Percentiles rank a stretch among this genome's conserved stretches.
Evolutionary conservation across 1,284 basidiomycete species (phyloP).

Genomic region (Gymnopus androsaceus): DNA sequence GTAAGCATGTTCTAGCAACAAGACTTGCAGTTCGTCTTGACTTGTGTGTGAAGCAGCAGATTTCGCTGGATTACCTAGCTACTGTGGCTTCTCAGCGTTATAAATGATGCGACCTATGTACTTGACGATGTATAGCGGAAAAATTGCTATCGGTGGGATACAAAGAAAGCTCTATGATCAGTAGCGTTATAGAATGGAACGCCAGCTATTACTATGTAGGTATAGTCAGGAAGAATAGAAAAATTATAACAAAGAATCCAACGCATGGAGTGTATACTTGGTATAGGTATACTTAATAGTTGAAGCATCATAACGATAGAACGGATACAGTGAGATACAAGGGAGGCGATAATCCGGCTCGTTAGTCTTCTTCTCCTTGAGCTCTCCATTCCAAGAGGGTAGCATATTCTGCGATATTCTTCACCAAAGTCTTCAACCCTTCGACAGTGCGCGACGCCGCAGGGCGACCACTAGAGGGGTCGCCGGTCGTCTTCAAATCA

Average conservation of each 20-base stretch:
- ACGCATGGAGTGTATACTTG: too few species aligned
- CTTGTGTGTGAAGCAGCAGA: conserved; percentile 50
- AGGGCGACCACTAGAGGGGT: conserved; percentile 8
- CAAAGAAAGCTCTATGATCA: too few species aligned
- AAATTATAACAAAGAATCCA: background rate
- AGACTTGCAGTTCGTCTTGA: conserved; percentile 56
- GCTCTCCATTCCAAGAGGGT: conserved; percentile 49
- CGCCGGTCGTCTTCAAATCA: conserved; percentile 40
- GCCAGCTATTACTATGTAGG: too few species aligned
- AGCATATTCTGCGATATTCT: conserved; percentile 51
- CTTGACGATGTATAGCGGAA: too few species aligned
- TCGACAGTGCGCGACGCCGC: conserved; percentile 7
- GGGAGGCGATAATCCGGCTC: background rate
- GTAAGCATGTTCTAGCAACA: conserved; percentile 75
- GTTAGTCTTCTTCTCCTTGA: conserved; percentile 35
- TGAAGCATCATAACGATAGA: background rate
- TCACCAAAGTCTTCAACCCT: conserved; percentile 42
- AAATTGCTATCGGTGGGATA: too few species aligned
- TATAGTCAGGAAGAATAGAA: too few species aligned
- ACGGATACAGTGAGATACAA: conserved; percentile 28
- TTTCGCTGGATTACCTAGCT: conserved; percentile 49
- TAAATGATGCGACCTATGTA: background rate
- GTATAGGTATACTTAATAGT: background rate
- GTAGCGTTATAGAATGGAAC: too few species aligned
- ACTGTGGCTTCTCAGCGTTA: conserved; percentile 31